These are phyloP conservation scores for Fusarium guadeloupense DNA, from an alignment of 2,329 filamentous ascomycete genomes.

Conservation along the genomic window DNA sequence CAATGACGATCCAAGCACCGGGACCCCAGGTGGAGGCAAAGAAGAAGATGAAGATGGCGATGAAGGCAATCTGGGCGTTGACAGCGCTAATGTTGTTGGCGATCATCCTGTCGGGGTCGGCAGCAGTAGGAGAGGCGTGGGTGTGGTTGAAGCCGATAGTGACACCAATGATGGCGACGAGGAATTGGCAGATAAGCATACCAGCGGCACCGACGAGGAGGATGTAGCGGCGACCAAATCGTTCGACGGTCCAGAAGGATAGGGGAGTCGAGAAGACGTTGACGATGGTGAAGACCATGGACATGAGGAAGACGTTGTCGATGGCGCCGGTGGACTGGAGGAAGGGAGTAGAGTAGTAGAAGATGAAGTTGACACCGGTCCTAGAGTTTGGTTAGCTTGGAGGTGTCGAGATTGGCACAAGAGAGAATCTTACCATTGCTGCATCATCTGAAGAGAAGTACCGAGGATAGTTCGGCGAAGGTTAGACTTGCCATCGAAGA, in stretches of 20 bases:
- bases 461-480: slow-evolving; percentile 67
- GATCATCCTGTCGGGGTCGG: slow-evolving; percentile 49
- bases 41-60: slow-evolving; percentile 92
- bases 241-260: slow-evolving; percentile 88
- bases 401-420: background rate
- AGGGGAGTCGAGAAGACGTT: slow-evolving; percentile 87
- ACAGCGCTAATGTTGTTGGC: slow-evolving; percentile 64
- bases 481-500: slow-evolving; percentile 35
- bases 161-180: slow-evolving; percentile 81
- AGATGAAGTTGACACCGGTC: slow-evolving; percentile 94
- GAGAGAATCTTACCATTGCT: slow-evolving; percentile 62
- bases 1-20: slow-evolving; percentile 82
- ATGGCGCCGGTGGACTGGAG: slow-evolving; percentile 82
- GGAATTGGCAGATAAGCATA: slow-evolving; percentile 88
- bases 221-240: slow-evolving; percentile 80
- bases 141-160: slow-evolving; percentile 64
- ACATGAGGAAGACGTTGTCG: slow-evolving; percentile 81
- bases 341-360: slow-evolving; percentile 87
- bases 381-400: slow-evolving; percentile 42
- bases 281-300: slow-evolving; percentile 85
- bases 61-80: slow-evolving; percentile 80
- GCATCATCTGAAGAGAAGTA: slow-evolving; percentile 82
- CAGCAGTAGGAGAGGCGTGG: slow-evolving; percentile 53
- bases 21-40: slow-evolving; percentile 92
- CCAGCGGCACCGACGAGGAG: slow-evolving; percentile 81